Base-by-base conservation (phyloP, 2,329 filamentous ascomycete species). In the Ophidiomyces ophidiicola region DNA sequence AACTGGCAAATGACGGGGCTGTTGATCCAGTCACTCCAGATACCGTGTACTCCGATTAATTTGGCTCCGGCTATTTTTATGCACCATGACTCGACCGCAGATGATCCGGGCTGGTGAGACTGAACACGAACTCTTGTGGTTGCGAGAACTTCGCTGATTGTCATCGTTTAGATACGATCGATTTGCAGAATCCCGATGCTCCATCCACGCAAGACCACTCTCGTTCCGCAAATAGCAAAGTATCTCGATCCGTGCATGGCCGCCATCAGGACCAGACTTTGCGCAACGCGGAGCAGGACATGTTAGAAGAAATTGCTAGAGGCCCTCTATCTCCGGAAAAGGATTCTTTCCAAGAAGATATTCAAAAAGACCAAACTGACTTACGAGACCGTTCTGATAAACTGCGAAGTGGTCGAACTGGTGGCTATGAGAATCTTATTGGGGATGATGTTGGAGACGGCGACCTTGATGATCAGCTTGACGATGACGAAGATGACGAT, bases 151-250 rank as follows among this genome's bases (percentile, higher is more conserved):
- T n/a, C 31, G 19, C 36, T 35, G 21, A 34, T 26, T 41, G 8
- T 19, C 26, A 14, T n/a, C 39, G 18, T 32, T 43, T 62, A 93
- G 88, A 96, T 68, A 92, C 88, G 46, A 82, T 94, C 64, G 90
- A 96, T 66, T 77, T 96, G 37, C 90, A 96, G 71, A 76, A 85
- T 63, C 82, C 78, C 55, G 69, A 25, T 11, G 70, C 80, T 43
- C 85, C 86, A 23, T 90, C 87, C 32, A 84, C 88, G 26, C 74
- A 93, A 66, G 81, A 87, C 57, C 86, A 93, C 60, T 68, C 72
- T 11, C 69, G 68, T 49, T 63, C 69, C 47, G 60, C 64, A 43
- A 69, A 66, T 43, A 62, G 69, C 51, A 73, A 63, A 46, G 61
- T 63, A 48, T 65, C 72, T 45, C 62, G 70, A 48, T 66, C 82